A percentile compares a stretch with the other conserved stretches of the same genome.
Evolutionary conservation across 257 asterid genomes (phyloP).

Genomic region (Avicennia marina): DNA sequence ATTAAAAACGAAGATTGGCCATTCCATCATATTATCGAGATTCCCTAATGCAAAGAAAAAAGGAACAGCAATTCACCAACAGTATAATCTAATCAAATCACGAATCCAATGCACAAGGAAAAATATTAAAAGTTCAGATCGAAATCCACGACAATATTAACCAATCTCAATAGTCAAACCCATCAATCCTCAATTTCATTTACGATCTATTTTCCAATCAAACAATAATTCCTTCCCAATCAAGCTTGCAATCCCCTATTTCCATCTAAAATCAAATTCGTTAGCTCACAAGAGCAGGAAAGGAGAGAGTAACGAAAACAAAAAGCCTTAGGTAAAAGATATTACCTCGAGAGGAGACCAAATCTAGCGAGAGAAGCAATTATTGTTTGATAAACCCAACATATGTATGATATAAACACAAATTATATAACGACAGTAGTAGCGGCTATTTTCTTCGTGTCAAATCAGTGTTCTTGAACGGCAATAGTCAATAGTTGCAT

Average conservation of each 20-base stretch:
- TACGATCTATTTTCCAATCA: constrained; percentile 31
- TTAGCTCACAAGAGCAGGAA: constrained; percentile 1
- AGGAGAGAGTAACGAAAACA: constrained; percentile 15
- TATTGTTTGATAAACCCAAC: constrained; percentile 8
- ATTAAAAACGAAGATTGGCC: neutral
- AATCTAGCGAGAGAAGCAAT: constrained; percentile 49
- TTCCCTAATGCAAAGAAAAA: neutral
- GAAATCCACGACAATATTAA: constrained; percentile 24
- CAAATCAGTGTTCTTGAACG: constrained; percentile 19
- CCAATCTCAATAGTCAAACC: constrained; percentile 30
- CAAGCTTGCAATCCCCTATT: constrained; percentile 9
- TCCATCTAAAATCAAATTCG: constrained; percentile 16
- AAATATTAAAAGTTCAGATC: constrained; percentile 22
- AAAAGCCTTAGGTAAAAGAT: constrained; percentile 18
- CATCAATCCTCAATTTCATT: constrained; percentile 5
- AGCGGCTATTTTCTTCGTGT: constrained; percentile 14
- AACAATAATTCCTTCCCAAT: constrained; percentile 8
- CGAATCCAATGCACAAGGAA: constrained; percentile 14
- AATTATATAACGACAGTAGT: constrained; percentile 5
- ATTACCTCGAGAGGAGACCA: constrained; percentile 51
- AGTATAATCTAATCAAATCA: constrained; percentile 1
- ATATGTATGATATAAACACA: neutral
- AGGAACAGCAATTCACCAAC: constrained; percentile 7
- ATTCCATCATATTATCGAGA: neutral
- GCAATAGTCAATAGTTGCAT: constrained; percentile 12